Evolutionary conservation across 1,284 basidiomycete genomes (phyloP).

Genomic region (Takashimella tepidaria): DNA sequence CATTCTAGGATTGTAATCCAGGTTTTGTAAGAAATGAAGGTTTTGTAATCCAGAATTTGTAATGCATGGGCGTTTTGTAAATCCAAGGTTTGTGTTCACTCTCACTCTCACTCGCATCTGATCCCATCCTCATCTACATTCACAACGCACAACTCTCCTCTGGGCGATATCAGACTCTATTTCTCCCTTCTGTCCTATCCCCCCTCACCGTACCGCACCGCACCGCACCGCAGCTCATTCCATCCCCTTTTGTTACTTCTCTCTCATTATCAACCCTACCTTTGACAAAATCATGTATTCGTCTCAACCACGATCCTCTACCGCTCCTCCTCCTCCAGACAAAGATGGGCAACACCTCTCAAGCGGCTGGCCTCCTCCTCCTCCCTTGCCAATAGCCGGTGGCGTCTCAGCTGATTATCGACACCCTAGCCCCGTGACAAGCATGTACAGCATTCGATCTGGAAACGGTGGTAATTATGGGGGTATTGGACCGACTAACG

Average conservation of each 20-base stretch:
- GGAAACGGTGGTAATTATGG: neutral
- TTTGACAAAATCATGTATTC: neutral
- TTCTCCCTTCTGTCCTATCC: too few species aligned
- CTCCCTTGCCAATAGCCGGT: neutral
- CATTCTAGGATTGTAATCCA: too few species aligned
- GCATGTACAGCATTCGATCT: neutral
- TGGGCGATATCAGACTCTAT: too few species aligned
- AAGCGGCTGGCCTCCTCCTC: neutral
- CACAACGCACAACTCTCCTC: too few species aligned
- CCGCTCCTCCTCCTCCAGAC: neutral
- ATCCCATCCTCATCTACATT: too few species aligned
- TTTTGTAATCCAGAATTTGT: too few species aligned
- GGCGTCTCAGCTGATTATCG: neutral
- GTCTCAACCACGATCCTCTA: constrained; percentile 1
- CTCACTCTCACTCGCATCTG: too few species aligned
- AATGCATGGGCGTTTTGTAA: too few species aligned
- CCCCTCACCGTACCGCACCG: too few species aligned
- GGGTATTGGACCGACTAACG: neutral
- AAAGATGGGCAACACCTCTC: neutral
- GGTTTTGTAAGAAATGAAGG: too few species aligned
- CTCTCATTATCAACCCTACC: neutral
- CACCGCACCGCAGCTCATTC: neutral
- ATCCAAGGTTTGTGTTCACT: too few species aligned
- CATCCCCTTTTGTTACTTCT: too few species aligned
- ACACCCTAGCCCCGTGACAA: neutral